phyloP scores from a whole-genome alignment of 2,329 filamentous ascomycete species.

The Clarireedia sp. region DNA sequence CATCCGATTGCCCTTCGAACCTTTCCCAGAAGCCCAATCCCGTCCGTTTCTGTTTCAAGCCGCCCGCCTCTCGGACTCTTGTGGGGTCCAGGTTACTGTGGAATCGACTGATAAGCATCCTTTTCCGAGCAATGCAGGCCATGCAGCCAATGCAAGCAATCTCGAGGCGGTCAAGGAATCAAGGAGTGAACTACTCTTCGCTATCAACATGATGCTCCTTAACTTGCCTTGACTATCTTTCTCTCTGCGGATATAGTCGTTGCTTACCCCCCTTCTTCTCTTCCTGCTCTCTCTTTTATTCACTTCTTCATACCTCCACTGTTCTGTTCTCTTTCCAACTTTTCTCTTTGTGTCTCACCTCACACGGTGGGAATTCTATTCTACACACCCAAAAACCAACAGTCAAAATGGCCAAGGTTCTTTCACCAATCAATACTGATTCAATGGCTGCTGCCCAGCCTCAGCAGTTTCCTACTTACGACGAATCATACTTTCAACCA shows the following conservation, averaged over 20 bases:
- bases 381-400: neutral
- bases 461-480: slow-evolving; percentile 11
- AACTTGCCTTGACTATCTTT: neutral
- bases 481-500: slow-evolving; percentile 7
- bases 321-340: neutral
- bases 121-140: neutral
- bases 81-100: neutral
- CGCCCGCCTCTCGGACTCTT: neutral
- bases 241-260: neutral
- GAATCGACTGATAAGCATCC: slow-evolving; percentile 8
- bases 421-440: slow-evolving; percentile 10
- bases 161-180: slow-evolving; percentile 10
- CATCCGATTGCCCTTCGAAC: neutral
- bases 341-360: neutral
- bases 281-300: neutral
- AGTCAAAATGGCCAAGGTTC: slow-evolving; percentile 7
- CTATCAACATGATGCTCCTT: neutral
- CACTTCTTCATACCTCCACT: neutral
- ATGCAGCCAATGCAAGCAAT: slow-evolving; percentile 6
- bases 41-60: neutral
- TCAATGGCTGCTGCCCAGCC: neutral
- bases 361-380: neutral
- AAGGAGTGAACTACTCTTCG: neutral
- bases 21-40: neutral
- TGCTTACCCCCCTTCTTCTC: neutral